Conservation (phyloP, 2,329 filamentous ascomycete species). For the Colletotrichum siamense region DNA sequence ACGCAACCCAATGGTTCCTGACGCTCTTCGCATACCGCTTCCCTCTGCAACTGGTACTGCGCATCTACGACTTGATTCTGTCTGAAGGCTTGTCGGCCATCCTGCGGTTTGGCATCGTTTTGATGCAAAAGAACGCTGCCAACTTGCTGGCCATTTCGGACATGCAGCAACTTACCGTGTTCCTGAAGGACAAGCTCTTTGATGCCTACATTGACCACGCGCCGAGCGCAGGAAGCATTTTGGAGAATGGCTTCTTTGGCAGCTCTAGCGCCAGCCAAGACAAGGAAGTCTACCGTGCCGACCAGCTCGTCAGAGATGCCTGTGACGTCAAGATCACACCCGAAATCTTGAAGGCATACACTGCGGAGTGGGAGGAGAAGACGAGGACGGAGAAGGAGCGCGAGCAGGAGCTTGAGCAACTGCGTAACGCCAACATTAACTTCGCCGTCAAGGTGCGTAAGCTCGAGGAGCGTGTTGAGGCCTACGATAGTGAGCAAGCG, state of each 20-base stretch:
- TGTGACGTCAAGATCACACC: conserved; percentile 86
- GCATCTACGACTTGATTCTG: conserved; percentile 94
- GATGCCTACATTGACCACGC: conserved; percentile 97
- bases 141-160: conserved; percentile 84
- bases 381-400: conserved; percentile 81
- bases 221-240: conserved; percentile 88
- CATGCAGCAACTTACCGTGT: conserved; percentile 87
- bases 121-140: conserved; percentile 93
- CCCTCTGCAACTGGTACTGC: conserved; percentile 91
- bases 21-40: conserved; percentile 99
- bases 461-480: conserved; percentile 87
- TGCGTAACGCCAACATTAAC: conserved; percentile 70
- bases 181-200: conserved; percentile 92
- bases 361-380: conserved; percentile 90
- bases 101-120: conserved; percentile 89
- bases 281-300: conserved; percentile 94
- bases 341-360: conserved; percentile 81
- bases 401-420: conserved; percentile 78
- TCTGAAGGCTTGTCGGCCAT: conserved; percentile 94
- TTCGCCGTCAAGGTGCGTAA: conserved; percentile 80
- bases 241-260: conserved; percentile 97
- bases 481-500: conserved; percentile 89
- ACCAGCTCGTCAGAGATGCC: conserved; percentile 91
- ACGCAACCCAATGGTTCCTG: conserved; percentile 98
- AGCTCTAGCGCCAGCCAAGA: conserved; percentile 87